phyloP scores from a whole-genome alignment of 768 basidiomycete genomes.

The Candolleomyces aberdarensis region DNA sequence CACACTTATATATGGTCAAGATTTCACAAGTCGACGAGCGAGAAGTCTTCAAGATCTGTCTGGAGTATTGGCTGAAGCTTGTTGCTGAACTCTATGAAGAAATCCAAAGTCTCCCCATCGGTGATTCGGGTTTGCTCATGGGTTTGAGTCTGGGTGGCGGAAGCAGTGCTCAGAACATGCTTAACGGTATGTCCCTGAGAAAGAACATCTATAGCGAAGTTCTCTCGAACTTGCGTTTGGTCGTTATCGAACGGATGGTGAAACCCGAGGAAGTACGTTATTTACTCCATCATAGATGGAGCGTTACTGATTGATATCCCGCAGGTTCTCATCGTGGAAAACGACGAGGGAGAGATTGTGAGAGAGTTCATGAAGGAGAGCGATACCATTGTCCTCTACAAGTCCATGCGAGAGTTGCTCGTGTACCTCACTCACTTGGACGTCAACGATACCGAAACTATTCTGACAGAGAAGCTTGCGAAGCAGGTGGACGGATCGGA shows the following conservation, averaged over 20 bases:
- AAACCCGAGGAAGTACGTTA: constrained; percentile 92
- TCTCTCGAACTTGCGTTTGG: constrained; percentile 86
- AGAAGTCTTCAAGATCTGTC: constrained; percentile 98
- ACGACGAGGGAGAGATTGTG: constrained; percentile 99
- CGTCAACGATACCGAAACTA: constrained; percentile 93
- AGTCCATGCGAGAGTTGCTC: constrained; percentile 95
- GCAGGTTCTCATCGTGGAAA: constrained; percentile 96
- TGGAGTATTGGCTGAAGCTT: constrained; percentile 97
- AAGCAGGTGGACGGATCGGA: constrained; percentile 97
- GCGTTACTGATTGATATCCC: background rate
- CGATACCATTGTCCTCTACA: constrained; percentile 98
- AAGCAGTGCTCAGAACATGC: constrained; percentile 59
- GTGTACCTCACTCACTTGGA: constrained; percentile 98
- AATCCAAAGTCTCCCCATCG: constrained; percentile 87
- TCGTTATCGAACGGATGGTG: constrained; percentile 99
- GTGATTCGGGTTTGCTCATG: constrained; percentile 85
- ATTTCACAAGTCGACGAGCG: constrained; percentile 97
- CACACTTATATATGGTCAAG: constrained; percentile 97
- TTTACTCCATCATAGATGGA: background rate
- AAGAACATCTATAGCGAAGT: constrained; percentile 97
- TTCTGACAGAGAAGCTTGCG: constrained; percentile 93
- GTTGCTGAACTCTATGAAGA: constrained; percentile 97
- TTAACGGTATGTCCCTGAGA: constrained; percentile 75
- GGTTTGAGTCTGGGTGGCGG: constrained; percentile 78
- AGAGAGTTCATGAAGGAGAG: constrained; percentile 99